Percentiles rank a stretch among this genome's conserved stretches.
These are phyloP conservation scores for Tylopilus vinaceipallidus DNA, from an alignment of 768 basidiomycete species.

Conservation along the genomic window DNA sequence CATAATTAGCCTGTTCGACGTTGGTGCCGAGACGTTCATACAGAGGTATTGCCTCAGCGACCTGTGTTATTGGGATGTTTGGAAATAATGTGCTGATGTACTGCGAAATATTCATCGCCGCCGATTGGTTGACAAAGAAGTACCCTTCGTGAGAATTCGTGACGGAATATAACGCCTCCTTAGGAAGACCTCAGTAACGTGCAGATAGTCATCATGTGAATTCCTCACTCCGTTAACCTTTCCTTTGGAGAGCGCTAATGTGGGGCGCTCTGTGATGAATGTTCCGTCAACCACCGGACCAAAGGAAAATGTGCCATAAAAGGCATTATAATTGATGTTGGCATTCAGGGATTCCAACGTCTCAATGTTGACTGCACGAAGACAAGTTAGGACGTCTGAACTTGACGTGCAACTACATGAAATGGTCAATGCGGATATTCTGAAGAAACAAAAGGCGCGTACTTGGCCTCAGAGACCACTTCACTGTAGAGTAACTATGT, in stretches of 20 bases:
- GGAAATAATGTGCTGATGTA: constrained; percentile 5
- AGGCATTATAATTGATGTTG: background rate
- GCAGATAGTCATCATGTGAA: background rate
- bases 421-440: background rate
- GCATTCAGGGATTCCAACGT: constrained; percentile 1
- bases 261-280: background rate
- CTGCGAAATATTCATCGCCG: background rate
- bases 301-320: constrained; percentile 8
- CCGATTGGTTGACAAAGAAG: constrained; percentile 1
- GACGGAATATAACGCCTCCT: constrained; percentile 5
- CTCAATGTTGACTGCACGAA: constrained; percentile 1
- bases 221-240: constrained; percentile 6
- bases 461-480: background rate
- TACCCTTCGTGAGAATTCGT: constrained; percentile 3
- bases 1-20: background rate
- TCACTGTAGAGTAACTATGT: constrained; percentile 1
- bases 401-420: background rate
- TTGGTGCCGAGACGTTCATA: background rate
- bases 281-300: no score
- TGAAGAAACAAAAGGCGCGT: background rate
- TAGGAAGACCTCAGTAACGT: background rate
- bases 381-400: constrained; percentile 4
- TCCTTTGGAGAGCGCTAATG: background rate
- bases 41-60: background rate
- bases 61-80: background rate